Evolutionary conservation across 169 alveolate species (phyloP), one percentile per base, ranked within the genome.

Genomic region (Babesia caballi): DNA sequence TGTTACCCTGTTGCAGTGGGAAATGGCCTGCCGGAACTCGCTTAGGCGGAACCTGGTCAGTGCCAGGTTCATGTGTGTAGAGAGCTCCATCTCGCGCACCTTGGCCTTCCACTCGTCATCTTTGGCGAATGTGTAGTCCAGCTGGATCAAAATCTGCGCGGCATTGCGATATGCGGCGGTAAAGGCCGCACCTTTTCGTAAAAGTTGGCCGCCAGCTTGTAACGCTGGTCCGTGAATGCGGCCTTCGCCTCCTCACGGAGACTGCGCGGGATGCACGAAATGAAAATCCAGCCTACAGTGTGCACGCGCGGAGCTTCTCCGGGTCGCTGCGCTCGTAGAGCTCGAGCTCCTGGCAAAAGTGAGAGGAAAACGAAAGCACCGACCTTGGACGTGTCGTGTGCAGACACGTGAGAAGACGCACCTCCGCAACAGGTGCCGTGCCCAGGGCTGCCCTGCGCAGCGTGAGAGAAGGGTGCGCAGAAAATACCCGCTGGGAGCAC

Each of bases 51-150:
- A 70, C 25, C 61, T 30, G 41, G 58, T 52, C 50, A 81, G 51
- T 35, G 84, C 83, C 51, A 71, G 60, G 56, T 81, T 81, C 61
- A 63, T 32, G 67, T 70, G 46, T 27, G 84, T 53, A 17, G 38
- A 30, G 27, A 44, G 21, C 54, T 66, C 63, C 65, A 81, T n/a
- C 28, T 66, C 73, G 27, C 69, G 66, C 61, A 81, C 71, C 35
- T 70, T 81, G 17, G 52, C 44, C 58, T 23, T 53, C 71, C 61
- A 69, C 42, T 70, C 73, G 14, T 44, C 81, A 23, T 66, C 82
- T 28, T 81, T 81, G 3, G 88, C 70, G 51, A 81, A 70, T 30
- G 88, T 70, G 84, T 81, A 81, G 35, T 81, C 88, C 73, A 81
- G 67, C 35, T 81, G 88, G 23, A 81, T 36, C 46, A 81, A 35